phyloP scores from a whole-genome alignment of 2,329 filamentous ascomycete species.

The Ilyonectria sp. region DNA sequence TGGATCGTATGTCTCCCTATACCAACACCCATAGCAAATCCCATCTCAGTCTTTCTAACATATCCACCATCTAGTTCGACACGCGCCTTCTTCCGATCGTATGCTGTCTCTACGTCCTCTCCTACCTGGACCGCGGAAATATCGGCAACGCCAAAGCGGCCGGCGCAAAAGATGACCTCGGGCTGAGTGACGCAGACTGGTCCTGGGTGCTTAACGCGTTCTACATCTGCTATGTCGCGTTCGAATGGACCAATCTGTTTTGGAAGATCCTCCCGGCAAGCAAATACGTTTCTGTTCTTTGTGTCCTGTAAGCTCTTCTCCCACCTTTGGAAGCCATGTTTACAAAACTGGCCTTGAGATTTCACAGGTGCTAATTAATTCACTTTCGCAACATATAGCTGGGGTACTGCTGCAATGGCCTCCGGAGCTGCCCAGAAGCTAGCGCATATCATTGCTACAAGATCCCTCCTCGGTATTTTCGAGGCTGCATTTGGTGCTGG shows the following conservation, averaged over 20 bases:
- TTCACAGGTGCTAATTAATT: background rate
- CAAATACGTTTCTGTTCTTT: conserved; percentile 32
- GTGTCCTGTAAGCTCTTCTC: conserved; percentile 29
- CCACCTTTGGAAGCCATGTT: background rate
- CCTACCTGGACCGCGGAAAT: conserved; percentile 41
- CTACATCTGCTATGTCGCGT: conserved; percentile 37
- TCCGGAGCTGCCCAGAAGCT: conserved; percentile 33
- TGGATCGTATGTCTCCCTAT: conserved; percentile 2
- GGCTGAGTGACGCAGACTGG: conserved; percentile 31
- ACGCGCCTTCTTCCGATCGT: conserved; percentile 35
- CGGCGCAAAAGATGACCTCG: conserved; percentile 32
- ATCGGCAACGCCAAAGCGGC: conserved; percentile 43
- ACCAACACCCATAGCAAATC: no score
- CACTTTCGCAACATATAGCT: conserved; percentile 17
- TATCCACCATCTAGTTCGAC: conserved; percentile 30
- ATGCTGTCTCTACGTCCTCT: conserved; percentile 40
- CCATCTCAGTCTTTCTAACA: background rate
- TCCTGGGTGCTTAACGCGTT: conserved; percentile 43
- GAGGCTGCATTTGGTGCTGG: conserved; percentile 42
- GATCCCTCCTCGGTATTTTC: conserved; percentile 30
- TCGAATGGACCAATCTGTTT: conserved; percentile 41
- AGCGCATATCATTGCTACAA: conserved; percentile 21
- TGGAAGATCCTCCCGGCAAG: conserved; percentile 41
- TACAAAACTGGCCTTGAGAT: background rate
- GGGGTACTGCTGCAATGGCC: conserved; percentile 39